Evolutionary conservation across 306 rosid species (phyloP).

Genomic region (Gleditsia sinensis): DNA sequence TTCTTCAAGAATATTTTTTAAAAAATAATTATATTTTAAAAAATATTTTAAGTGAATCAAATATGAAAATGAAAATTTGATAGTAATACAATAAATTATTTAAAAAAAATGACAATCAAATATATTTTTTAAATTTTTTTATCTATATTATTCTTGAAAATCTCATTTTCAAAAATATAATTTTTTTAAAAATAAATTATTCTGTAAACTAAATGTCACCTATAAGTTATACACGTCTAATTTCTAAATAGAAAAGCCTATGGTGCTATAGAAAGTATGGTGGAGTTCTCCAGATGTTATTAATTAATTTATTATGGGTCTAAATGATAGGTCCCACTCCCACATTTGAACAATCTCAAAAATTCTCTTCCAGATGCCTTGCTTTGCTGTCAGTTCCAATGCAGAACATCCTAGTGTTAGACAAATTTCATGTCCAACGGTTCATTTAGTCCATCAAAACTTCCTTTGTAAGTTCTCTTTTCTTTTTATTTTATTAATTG

Average conservation of each 20-base stretch:
- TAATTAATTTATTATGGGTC: not conserved
- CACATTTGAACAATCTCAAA: not conserved
- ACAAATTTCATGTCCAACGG: constrained; percentile 28
- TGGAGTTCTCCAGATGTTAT: not conserved
- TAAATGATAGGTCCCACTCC: not conserved
- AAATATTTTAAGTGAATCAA: too few species aligned
- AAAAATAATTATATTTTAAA: too few species aligned
- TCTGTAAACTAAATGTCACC: too few species aligned
- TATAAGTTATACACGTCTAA: too few species aligned
- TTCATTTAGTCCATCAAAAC: constrained; percentile 10
- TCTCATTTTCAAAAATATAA: too few species aligned
- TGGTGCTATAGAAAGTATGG: not conserved
- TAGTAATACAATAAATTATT: too few species aligned
- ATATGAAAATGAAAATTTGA: too few species aligned
- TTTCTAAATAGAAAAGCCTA: not conserved
- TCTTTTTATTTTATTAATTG: not conserved
- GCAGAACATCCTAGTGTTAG: not conserved
- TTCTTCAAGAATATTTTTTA: too few species aligned
- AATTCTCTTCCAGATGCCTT: not conserved
- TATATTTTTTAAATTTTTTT: too few species aligned
- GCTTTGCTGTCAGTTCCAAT: constrained; percentile 15
- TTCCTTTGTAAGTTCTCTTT: constrained; percentile 10
- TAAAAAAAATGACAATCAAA: too few species aligned
- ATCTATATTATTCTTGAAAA: too few species aligned
- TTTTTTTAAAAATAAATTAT: too few species aligned